Evolutionary conservation across 805 yeast species (phyloP).

Genomic region (Zygoascus ofunaensis): DNA sequence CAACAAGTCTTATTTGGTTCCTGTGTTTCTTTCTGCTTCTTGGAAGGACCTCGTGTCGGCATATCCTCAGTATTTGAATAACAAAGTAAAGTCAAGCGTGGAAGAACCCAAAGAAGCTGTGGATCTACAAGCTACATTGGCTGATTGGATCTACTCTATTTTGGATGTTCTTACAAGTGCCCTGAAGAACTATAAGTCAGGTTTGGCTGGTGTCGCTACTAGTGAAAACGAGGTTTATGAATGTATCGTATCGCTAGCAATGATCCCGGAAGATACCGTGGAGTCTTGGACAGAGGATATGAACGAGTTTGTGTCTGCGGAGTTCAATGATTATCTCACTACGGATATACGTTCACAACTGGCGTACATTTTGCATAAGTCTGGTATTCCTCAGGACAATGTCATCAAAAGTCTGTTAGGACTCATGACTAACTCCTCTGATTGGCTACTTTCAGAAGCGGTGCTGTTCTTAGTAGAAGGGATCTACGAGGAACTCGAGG

Average conservation of each 20-base stretch:
- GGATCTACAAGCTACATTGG: neutral
- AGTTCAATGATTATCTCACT: neutral
- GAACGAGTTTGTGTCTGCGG: neutral
- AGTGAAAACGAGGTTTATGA: neutral
- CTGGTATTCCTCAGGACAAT: neutral
- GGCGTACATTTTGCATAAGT: neutral
- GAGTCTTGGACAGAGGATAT: neutral
- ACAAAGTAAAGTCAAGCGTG: neutral
- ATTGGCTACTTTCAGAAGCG: neutral
- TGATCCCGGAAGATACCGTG: neutral
- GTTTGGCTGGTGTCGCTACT: neutral
- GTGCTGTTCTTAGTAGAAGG: neutral
- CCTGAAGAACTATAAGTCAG: neutral
- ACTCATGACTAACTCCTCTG: neutral
- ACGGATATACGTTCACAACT: neutral
- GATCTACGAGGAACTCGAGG: neutral
- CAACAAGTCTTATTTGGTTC: neutral
- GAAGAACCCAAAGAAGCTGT: conserved; percentile 15
- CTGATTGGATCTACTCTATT: neutral
- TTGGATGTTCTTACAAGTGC: neutral
- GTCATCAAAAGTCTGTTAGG: neutral
- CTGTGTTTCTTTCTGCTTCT: conserved; percentile 3
- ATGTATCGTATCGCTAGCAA: neutral
- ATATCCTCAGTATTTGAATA: neutral
- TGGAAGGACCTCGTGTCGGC: conserved; percentile 7